Percentiles rank a stretch among this genome's conserved stretches.
phyloP scores from a whole-genome alignment of 2,329 filamentous ascomycete genomes.

The Aspergillus uvarum region DNA sequence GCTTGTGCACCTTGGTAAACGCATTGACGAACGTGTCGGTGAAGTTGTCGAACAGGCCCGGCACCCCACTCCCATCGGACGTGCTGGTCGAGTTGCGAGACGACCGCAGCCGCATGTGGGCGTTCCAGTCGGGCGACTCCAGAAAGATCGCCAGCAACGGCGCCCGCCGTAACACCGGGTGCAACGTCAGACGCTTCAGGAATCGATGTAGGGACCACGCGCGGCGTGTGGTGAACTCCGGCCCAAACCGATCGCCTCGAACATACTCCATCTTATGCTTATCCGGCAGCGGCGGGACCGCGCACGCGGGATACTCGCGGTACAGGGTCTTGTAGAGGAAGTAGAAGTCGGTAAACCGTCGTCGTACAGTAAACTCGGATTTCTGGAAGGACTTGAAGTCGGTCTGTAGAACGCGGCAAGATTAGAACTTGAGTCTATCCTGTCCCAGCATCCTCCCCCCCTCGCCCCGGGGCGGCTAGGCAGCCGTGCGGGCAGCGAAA shows the following conservation, averaged over 20 bases:
- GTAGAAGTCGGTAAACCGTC: conserved; percentile 96
- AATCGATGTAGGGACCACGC: conserved; percentile 91
- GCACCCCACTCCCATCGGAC: conserved; percentile 44
- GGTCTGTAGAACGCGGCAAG: conserved; percentile 59
- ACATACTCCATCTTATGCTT: conserved; percentile 99
- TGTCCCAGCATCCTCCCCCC: background rate
- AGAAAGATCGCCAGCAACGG: conserved; percentile 84
- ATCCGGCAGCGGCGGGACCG: conserved; percentile 90
- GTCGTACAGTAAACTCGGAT: conserved; percentile 72
- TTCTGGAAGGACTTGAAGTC: conserved; percentile 92
- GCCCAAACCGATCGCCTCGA: conserved; percentile 88
- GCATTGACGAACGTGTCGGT: conserved; percentile 96
- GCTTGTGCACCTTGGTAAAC: conserved; percentile 94
- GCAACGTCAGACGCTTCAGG: conserved; percentile 78
- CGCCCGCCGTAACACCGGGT: conserved; percentile 82
- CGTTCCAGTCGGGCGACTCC: conserved; percentile 93
- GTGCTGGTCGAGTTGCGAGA: conserved; percentile 59
- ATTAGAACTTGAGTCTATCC: background rate
- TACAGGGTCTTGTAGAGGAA: conserved; percentile 90
- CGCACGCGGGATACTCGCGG: conserved; percentile 85
- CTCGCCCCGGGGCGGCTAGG: background rate
- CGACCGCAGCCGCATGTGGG: conserved; percentile 80
- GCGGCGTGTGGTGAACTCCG: conserved; percentile 85
- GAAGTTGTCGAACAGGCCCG: conserved; percentile 86
- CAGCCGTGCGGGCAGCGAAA: background rate